These are phyloP conservation scores for Botrytis cinerea DNA, from an alignment of 2,329 filamentous ascomycete genomes.

Conservation along the genomic window DNA sequence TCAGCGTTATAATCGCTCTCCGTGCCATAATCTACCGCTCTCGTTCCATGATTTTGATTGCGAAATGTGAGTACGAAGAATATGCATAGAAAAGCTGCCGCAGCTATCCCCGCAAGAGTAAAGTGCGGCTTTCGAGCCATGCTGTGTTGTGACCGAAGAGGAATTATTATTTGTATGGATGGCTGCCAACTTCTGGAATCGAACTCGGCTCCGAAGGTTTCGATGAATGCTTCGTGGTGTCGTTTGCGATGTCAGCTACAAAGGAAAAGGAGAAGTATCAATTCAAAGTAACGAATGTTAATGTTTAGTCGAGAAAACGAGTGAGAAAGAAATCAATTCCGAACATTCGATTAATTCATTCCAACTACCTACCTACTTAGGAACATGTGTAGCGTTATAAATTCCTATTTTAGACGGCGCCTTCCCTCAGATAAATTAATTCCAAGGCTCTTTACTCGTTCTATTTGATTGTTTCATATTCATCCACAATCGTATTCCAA, in stretches of 20 bases:
- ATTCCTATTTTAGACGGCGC: neutral
- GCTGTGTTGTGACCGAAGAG: slow-evolving; percentile 6
- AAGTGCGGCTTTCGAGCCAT: slow-evolving; percentile 49
- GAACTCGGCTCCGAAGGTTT: slow-evolving; percentile 17
- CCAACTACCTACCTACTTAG: neutral
- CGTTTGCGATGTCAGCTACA: neutral
- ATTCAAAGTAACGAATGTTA: neutral
- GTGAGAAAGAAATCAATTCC: neutral
- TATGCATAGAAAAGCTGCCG: slow-evolving; percentile 59
- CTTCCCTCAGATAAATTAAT: neutral
- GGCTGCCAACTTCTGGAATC: neutral
- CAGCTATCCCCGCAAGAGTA: slow-evolving; percentile 55
- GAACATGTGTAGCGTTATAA: neutral
- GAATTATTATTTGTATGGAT: neutral
- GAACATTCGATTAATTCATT: neutral
- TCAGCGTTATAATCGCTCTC: slow-evolving; percentile 11
- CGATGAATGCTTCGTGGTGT: neutral
- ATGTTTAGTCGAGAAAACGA: neutral
- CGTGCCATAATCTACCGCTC: slow-evolving; percentile 30
- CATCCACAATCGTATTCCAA: neutral
- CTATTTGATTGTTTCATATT: neutral
- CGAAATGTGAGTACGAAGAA: slow-evolving; percentile 54
- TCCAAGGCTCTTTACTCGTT: slow-evolving; percentile 4
- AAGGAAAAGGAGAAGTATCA: neutral
- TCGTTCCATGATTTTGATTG: slow-evolving; percentile 28